Evolutionary conservation across 768 basidiomycete species (phyloP), one percentile per base, ranked within the genome.

Genomic region (Inosperma sp.): DNA sequence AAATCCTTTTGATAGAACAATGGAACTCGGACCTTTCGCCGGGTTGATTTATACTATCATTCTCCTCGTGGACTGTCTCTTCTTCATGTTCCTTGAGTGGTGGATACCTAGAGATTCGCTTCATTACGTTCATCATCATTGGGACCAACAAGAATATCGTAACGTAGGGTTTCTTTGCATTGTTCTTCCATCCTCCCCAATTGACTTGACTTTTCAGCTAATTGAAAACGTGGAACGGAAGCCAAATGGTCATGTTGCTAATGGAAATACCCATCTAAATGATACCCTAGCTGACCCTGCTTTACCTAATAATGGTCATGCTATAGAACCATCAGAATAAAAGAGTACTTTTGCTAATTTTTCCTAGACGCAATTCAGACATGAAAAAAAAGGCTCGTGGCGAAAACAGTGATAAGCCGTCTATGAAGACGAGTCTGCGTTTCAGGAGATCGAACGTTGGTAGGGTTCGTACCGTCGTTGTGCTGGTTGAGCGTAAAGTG

Each of bases 31-130:
- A 0, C 79, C 78, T 0, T 83, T 91, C 39, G 89, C 83, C 7
- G 96, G 96, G 0, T 81, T 82, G 2, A 96, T 98, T 36, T 88
- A 92, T 60, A 84, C 88, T 7, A 81, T 86, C 56, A 97, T 98
- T 33, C 70, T 96, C 34, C 73, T 93, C 23, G 89, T 98, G 1
- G 86, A 93, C 59, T 92, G 91, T 62, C 65, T 95, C 7, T 95
- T 96, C 67, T 93, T 91, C 64, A 61, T 83, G 57, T 72, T 90
- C 42, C 73, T 99, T 3, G 92, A 96, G 59, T 88, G 82, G 83
- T 83, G 82, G 74, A 77, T 83, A 62, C 95, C 95, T 0, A 71
- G 84, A 39, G 80, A 85, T 17, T 74, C 83, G 49, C 69, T 96
- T 46, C 89, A 95, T 65, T 82, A 79, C 56, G 93, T 91, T 0